These are phyloP conservation scores for Schoenoplectus tabernaemontani DNA, from an alignment of 202 grass and related monocot genomes.

Conservation along the genomic window DNA sequence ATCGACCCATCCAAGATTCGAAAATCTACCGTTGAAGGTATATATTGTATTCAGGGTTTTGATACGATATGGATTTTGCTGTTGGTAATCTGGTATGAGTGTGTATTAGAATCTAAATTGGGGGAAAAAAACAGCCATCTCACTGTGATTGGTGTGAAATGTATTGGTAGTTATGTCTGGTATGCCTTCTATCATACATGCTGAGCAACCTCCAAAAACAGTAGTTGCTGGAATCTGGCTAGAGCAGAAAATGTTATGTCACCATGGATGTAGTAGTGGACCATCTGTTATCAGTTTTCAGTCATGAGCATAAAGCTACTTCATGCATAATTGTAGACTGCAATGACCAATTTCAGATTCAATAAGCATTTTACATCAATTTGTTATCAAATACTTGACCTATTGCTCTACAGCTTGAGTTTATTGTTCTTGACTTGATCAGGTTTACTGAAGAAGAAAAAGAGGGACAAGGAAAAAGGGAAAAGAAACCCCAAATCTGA, in stretches of 20 bases:
- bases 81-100: neutral
- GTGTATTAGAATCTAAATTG: too few species aligned
- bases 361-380: neutral
- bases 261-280: neutral
- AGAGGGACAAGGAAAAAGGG: conserved; percentile 20
- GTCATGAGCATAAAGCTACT: neutral
- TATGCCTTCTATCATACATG: neutral
- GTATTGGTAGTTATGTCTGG: neutral
- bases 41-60: neutral
- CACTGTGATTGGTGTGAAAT: neutral
- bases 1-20: conserved; percentile 37
- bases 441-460: conserved; percentile 44
- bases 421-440: conserved; percentile 4
- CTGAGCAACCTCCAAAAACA: neutral
- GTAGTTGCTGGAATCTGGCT: neutral
- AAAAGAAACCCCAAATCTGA: neutral
- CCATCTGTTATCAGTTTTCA: neutral
- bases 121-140: too few species aligned
- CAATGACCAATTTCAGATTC: neutral
- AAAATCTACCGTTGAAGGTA: conserved; percentile 41
- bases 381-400: neutral
- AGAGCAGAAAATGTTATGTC: conserved; percentile 1
- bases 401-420: neutral
- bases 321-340: neutral
- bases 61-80: neutral